A percentile compares a stretch with the other conserved stretches of the same genome.
These are phyloP conservation scores for Aspergillus tamarii DNA, from an alignment of 2,329 filamentous ascomycete genomes.

Conservation along the genomic window DNA sequence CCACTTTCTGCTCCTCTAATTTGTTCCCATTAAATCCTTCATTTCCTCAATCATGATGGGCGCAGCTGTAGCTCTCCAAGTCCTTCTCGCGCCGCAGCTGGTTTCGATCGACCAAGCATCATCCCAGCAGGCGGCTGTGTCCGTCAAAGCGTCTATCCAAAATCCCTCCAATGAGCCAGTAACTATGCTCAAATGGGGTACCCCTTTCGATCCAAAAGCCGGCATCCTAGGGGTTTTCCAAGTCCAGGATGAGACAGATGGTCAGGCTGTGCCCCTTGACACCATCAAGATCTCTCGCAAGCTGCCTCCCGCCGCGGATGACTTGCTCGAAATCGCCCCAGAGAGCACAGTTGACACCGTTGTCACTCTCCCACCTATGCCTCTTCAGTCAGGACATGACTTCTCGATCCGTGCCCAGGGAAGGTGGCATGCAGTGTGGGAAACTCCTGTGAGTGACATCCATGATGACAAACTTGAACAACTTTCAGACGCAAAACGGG, in stretches of 20 bases:
- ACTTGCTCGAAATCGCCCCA: conserved; percentile 36
- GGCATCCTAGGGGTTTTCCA: conserved; percentile 36
- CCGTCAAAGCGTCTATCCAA: conserved; percentile 30
- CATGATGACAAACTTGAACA: neutral
- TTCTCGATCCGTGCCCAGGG: conserved; percentile 40
- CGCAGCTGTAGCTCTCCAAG: conserved; percentile 22
- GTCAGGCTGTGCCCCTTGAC: conserved; percentile 29
- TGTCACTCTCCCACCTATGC: conserved; percentile 31
- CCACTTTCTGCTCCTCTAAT: neutral
- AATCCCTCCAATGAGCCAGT: conserved; percentile 33
- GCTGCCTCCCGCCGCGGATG: conserved; percentile 32
- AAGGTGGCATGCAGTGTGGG: conserved; percentile 42
- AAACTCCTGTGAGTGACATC: conserved; percentile 7
- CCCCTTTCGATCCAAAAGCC: conserved; percentile 39
- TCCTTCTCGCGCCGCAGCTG: conserved; percentile 8
- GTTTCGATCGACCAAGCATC: conserved; percentile 6
- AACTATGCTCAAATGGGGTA: conserved; percentile 43
- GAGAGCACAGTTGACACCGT: conserved; percentile 24
- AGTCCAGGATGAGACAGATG: conserved; percentile 27
- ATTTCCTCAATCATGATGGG: conserved; percentile 14
- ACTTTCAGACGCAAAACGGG: neutral
- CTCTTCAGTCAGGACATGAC: conserved; percentile 32
- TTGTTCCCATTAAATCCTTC: neutral
- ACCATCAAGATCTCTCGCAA: conserved; percentile 40
- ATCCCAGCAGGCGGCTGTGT: conserved; percentile 19